Percentiles rank a stretch among this genome's conserved stretches.
These are phyloP conservation scores for Trametes cinnabarina DNA, from an alignment of 768 basidiomycete genomes.

Conservation along the genomic window DNA sequence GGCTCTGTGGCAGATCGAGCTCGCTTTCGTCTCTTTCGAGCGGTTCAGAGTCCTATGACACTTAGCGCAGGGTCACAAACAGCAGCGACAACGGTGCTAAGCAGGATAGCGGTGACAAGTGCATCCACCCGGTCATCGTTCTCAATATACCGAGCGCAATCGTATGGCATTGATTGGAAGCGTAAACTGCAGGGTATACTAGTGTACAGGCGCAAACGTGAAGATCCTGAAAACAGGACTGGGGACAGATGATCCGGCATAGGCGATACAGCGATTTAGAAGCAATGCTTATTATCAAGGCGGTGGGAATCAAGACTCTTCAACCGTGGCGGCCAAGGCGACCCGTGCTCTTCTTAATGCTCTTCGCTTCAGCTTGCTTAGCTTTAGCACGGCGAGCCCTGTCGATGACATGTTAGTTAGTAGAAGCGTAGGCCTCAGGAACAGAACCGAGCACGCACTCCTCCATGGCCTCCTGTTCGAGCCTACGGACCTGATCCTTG, in stretches of 20 bases:
- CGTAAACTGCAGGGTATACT: not conserved
- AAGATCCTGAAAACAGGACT: not conserved
- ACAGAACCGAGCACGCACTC: slow-evolving; percentile 44
- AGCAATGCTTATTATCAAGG: not conserved
- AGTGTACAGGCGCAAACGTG: not conserved
- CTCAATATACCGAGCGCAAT: too few relatives aligned
- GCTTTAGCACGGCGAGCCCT: slow-evolving; percentile 50
- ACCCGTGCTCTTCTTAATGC: slow-evolving; percentile 47
- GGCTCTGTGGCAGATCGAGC: slow-evolving; percentile 12
- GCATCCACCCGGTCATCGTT: too few relatives aligned
- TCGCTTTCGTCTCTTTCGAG: too few relatives aligned
- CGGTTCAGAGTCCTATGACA: too few relatives aligned
- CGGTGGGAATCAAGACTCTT: not conserved
- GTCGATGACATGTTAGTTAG: slow-evolving; percentile 11
- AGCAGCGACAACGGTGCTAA: too few relatives aligned
- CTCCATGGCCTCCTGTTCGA: slow-evolving; percentile 52
- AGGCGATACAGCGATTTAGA: too few relatives aligned
- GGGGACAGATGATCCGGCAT: not conserved
- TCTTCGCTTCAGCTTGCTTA: slow-evolving; percentile 51
- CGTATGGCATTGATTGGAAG: too few relatives aligned
- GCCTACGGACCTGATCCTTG: slow-evolving; percentile 42
- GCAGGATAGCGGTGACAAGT: too few relatives aligned
- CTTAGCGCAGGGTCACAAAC: too few relatives aligned
- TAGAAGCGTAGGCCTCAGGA: not conserved
- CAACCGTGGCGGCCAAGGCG: slow-evolving; percentile 41